These are phyloP conservation scores for Xylaria sp. DNA, from an alignment of 2,329 filamentous ascomycete genomes.

Conservation along the genomic window DNA sequence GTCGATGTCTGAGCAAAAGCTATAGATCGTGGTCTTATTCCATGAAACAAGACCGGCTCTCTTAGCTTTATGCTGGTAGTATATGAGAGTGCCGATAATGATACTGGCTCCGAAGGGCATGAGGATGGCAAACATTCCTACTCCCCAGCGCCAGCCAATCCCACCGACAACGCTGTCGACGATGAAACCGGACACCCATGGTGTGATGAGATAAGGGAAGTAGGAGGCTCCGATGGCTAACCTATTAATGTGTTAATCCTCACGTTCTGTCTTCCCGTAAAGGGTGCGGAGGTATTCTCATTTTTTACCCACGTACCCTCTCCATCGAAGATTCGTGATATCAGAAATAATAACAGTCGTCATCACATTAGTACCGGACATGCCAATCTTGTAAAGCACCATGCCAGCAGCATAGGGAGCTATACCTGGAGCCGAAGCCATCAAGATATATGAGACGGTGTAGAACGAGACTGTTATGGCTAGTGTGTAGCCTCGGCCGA, in stretches of 20 bases:
- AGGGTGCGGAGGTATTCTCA: background rate
- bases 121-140: background rate
- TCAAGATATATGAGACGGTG: background rate
- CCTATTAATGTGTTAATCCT: background rate
- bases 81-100: background rate
- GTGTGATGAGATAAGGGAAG: slow-evolving; percentile 1
- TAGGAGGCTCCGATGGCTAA: background rate
- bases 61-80: slow-evolving; percentile 1
- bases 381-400: background rate
- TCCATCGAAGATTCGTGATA: background rate
- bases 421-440: background rate
- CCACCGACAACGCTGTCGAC: background rate
- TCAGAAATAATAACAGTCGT: background rate
- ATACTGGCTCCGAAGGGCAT: background rate
- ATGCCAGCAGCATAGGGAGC: background rate
- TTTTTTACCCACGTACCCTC: background rate
- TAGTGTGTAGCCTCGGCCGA: background rate
- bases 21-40: background rate
- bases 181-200: background rate
- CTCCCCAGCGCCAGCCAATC: slow-evolving; percentile 4
- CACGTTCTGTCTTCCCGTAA: background rate
- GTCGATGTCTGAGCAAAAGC: background rate
- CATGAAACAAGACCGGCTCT: background rate
- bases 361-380: slow-evolving; percentile 1
- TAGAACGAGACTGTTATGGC: background rate